A percentile compares a stretch with the other conserved stretches of the same genome.
These are phyloP conservation scores for Gaertneriomyces semiglobifer DNA, from an alignment of 192 early-diverging fungal genomes.

Conservation along the genomic window DNA sequence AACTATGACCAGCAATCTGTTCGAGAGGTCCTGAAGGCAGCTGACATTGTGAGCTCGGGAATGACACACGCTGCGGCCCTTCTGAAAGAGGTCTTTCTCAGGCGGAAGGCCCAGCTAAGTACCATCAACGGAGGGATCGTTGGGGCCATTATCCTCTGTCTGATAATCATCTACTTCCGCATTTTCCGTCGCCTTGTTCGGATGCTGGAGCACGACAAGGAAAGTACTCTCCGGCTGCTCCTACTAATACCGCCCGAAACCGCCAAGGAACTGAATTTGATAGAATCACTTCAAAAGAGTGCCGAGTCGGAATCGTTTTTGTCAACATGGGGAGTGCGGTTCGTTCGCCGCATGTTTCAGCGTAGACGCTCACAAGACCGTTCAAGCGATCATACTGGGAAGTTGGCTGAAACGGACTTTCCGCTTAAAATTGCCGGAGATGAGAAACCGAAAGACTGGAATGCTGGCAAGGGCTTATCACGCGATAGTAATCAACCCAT, in stretches of 20 bases:
- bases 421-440: no score
- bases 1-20: neutral
- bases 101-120: neutral
- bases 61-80: neutral
- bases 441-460: no score
- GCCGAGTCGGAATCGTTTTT: no score
- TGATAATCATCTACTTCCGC: slow-evolving; percentile 10
- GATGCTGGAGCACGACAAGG: slow-evolving; percentile 16
- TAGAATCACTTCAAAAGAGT: neutral
- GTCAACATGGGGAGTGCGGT: no score
- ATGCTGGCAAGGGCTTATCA: no score
- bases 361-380: no score
- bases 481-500: no score
- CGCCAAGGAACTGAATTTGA: slow-evolving; percentile 19
- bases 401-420: no score
- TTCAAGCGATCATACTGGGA: no score
- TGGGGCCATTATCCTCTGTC: neutral
- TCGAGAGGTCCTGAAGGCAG: neutral
- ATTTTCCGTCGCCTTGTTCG: slow-evolving; percentile 16
- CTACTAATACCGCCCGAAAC: slow-evolving; percentile 18
- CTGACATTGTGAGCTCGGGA: slow-evolving; percentile 2
- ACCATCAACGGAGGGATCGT: slow-evolving; percentile 8
- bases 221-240: slow-evolving; percentile 10
- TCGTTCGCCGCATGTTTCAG: no score
- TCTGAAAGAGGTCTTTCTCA: neutral